Percentiles rank a stretch among this genome's conserved stretches.
phyloP scores from a whole-genome alignment of 2,329 filamentous ascomycete species.

The Aspergillus costaricaensis region DNA sequence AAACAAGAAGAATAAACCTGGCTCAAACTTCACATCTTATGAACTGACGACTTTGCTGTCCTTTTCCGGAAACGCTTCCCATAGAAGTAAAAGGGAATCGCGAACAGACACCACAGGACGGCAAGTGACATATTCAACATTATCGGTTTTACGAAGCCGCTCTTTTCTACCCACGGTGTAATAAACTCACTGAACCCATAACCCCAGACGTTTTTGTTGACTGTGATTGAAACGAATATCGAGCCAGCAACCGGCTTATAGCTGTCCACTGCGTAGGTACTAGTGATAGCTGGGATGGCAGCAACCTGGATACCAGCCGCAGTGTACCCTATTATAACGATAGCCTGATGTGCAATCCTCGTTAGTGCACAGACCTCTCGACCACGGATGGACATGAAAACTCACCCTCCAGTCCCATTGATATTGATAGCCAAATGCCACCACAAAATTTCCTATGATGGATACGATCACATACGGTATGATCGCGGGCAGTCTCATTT shows the following conservation, averaged over 20 bases:
- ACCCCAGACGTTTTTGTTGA: slow-evolving; percentile 66
- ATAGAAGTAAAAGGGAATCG: slow-evolving; percentile 58
- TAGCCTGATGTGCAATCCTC: slow-evolving; percentile 23
- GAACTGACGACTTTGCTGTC: slow-evolving; percentile 58
- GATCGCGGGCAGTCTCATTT: slow-evolving; percentile 60
- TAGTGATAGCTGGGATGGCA: slow-evolving; percentile 61
- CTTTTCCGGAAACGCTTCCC: slow-evolving; percentile 61
- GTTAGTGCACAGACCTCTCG: no score
- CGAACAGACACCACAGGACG: slow-evolving; percentile 56
- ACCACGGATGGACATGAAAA: background rate
- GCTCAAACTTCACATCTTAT: slow-evolving; percentile 47
- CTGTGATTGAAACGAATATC: slow-evolving; percentile 62
- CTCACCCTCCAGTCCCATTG: slow-evolving; percentile 56
- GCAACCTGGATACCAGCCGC: slow-evolving; percentile 61
- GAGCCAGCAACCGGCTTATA: slow-evolving; percentile 65
- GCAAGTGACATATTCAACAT: slow-evolving; percentile 61
- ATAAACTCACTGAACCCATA: slow-evolving; percentile 62
- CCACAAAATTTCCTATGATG: slow-evolving; percentile 60
- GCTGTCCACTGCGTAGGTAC: slow-evolving; percentile 61
- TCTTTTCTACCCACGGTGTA: slow-evolving; percentile 53
- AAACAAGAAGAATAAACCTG: background rate
- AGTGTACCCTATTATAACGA: slow-evolving; percentile 61
- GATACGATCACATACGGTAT: slow-evolving; percentile 60
- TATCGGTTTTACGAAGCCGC: slow-evolving; percentile 58
- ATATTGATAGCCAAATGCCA: slow-evolving; percentile 56